These are phyloP conservation scores for Blastobotrys terrestris DNA, from an alignment of 805 yeast species.

Conservation along the genomic window DNA sequence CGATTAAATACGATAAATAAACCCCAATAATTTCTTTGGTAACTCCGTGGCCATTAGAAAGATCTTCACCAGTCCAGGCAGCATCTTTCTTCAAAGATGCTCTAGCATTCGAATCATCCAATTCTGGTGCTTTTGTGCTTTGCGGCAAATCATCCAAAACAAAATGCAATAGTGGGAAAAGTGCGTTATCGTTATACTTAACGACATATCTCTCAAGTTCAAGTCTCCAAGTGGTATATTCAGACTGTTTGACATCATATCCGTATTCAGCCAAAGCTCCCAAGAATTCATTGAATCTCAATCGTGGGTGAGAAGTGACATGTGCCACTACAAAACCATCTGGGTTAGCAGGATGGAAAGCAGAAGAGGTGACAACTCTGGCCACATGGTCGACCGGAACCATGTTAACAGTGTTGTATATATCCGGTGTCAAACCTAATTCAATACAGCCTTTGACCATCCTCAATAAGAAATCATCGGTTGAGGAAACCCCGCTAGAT, in stretches of 20 bases:
- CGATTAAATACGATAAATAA: conserved; percentile 73
- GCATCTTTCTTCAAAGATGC: conserved; percentile 57
- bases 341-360: conserved; percentile 62
- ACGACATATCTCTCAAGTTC: conserved; percentile 72
- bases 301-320: conserved; percentile 96
- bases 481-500: conserved; percentile 79
- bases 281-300: conserved; percentile 69
- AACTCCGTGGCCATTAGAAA: conserved; percentile 71
- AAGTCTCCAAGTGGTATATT: conserved; percentile 74
- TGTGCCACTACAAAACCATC: conserved; percentile 70
- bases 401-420: conserved; percentile 84
- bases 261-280: conserved; percentile 64
- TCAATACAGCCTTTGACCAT: conserved; percentile 93
- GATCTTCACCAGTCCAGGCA: conserved; percentile 59
- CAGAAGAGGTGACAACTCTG: conserved; percentile 74
- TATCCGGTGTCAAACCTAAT: conserved; percentile 78
- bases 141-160: conserved; percentile 89
- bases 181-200: conserved; percentile 73
- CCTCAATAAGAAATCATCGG: conserved; percentile 92
- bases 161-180: conserved; percentile 89
- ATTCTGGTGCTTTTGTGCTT: conserved; percentile 89
- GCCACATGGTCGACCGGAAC: conserved; percentile 99
- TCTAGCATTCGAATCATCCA: conserved; percentile 82
- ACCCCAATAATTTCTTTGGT: conserved; percentile 57
- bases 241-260: conserved; percentile 53